These are phyloP conservation scores for Aspergillus pseudonomiae DNA, from an alignment of 2,329 filamentous ascomycete species.

Conservation along the genomic window DNA sequence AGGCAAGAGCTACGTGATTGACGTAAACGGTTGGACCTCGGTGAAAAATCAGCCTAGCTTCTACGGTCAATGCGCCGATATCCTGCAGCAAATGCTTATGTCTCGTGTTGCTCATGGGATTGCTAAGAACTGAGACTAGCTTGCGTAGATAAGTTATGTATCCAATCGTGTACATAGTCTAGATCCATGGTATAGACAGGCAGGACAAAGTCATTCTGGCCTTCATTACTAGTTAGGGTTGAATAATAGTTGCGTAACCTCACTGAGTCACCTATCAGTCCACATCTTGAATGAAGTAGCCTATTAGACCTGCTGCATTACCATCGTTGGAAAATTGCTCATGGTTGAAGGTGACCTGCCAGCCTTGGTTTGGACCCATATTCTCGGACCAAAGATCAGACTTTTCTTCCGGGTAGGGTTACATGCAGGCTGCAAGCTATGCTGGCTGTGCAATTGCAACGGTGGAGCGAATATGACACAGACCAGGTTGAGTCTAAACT, in stretches of 20 bases:
- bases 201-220: neutral
- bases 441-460: neutral
- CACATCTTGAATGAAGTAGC: neutral
- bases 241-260: neutral
- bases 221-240: neutral
- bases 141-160: neutral
- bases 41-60: slow-evolving; percentile 97
- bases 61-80: slow-evolving; percentile 81
- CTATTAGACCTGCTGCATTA: neutral
- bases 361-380: neutral
- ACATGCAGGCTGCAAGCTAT: neutral
- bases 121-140: neutral
- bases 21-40: slow-evolving; percentile 97
- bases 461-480: neutral
- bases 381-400: neutral
- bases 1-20: slow-evolving; percentile 88
- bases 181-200: neutral
- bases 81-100: slow-evolving; percentile 76
- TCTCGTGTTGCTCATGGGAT: neutral
- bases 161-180: neutral
- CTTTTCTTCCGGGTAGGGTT: neutral
- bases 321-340: neutral
- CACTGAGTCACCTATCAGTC: neutral
- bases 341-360: neutral
- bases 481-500: neutral